Conservation (phyloP, 768 basidiomycete species). For the Pulveroboletus sp. region DNA sequence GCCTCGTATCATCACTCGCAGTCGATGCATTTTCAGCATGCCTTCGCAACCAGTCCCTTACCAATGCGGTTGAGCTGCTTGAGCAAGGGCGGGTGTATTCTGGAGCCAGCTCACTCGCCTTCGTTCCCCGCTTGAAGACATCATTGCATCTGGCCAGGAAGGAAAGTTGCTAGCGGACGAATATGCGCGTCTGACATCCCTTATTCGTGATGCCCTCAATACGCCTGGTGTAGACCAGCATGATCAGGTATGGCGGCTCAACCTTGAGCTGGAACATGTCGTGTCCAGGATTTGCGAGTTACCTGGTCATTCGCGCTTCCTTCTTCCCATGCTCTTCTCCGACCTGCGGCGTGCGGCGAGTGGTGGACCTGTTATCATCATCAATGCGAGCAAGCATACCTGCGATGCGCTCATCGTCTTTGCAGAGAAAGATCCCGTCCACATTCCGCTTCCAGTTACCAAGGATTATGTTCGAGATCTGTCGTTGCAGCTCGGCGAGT, state of each 20-base stretch:
- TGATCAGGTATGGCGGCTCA: background rate
- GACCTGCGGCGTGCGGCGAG: too few species aligned
- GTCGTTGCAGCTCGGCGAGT: background rate
- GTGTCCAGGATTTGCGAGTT: background rate
- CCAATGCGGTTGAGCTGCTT: constrained; percentile 27
- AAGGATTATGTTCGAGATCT: background rate
- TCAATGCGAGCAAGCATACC: constrained; percentile 21
- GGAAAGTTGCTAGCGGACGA: background rate
- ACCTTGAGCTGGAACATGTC: background rate
- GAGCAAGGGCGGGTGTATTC: constrained; percentile 19
- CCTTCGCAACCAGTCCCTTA: constrained; percentile 8
- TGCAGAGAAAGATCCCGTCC: background rate
- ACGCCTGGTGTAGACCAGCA: background rate
- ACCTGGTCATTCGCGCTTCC: background rate
- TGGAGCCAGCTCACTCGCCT: constrained; percentile 17
- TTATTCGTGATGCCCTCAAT: background rate
- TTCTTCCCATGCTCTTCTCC: constrained; percentile 13
- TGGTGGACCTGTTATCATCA: too few species aligned
- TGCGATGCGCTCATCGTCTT: background rate
- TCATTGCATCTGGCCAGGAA: background rate
- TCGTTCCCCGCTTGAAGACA: background rate
- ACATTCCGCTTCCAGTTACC: constrained; percentile 2
- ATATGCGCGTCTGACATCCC: too few species aligned
- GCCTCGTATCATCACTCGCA: constrained; percentile 4
- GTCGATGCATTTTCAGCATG: constrained; percentile 11